Evolutionary conservation across 805 yeast species (phyloP), one percentile per base, ranked within the genome.

Genomic region (Maudiozyma barnettii): DNA sequence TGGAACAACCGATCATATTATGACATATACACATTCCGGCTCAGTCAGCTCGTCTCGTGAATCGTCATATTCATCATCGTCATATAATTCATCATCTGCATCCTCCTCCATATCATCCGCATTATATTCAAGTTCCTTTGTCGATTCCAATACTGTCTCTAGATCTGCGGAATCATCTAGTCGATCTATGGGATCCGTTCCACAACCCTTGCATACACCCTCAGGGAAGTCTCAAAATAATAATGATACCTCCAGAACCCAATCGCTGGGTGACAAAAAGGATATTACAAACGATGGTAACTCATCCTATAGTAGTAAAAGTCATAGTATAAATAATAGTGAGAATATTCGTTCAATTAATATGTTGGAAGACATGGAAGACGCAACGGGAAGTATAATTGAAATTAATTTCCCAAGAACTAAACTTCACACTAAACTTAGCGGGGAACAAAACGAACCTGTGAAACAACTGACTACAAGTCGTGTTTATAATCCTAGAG

Each of bases 341-440:
- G 36, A 37, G 9, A 21, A 12, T 13, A 36, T 33, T 26, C 21
- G 30, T 39, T 21, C 22, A 18, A 38, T 39, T 29, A 36, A 44
- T 29, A 38, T 39, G 2, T 26, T 23, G 16, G 50, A 45, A 8
- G 51, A 49, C 2, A 48, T 39, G 29, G 51, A 41, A 3, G 59
- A 52, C 31, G 51, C 45, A 22, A 52, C 46, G 13, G 47, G 46
- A 22, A 52, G 54, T 33, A 57, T 60, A 6, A 53, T 60, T 8
- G 64, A 55, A 8, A 45, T 60, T 16, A 51, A 59, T 46, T 60
- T 60, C 44, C 39, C 56, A 26, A 41, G 50, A 31, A 19, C 49
- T 52, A 53, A 22, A 39, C 39, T 20, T 29, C 49, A 37, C 13
- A 39, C 29, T 9, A 16, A 30, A 10, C 12, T 12, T n/a, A 36